phyloP scores from a whole-genome alignment of 139 green algal genomes.

The Chlamydomonas applanata region DNA sequence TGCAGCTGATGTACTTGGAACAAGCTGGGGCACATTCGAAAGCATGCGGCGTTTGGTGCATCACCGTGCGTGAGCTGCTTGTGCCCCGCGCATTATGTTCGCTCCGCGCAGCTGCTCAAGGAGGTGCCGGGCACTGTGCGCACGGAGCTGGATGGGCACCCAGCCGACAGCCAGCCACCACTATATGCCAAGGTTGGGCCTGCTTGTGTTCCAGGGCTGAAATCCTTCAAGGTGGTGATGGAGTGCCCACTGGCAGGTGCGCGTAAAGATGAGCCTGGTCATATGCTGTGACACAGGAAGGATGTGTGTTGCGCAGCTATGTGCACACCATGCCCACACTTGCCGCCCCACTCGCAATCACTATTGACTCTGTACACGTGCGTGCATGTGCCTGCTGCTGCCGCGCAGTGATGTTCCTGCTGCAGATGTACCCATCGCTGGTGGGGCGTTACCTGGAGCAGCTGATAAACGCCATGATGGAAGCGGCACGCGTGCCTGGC shows the following conservation, averaged over 20 bases:
- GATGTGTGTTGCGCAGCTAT: too few species aligned
- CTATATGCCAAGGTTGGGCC: slow-evolving; percentile 22
- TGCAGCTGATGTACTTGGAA: not conserved
- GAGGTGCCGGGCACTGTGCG: slow-evolving; percentile 27
- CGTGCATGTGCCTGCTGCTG: slow-evolving; percentile 23
- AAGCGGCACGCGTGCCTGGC: slow-evolving; percentile 43
- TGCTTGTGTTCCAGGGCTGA: slow-evolving; percentile 33
- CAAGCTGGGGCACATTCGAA: not conserved
- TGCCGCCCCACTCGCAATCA: too few species aligned
- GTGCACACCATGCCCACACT: too few species aligned
- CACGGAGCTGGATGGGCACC: slow-evolving; percentile 18
- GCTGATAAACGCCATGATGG: slow-evolving; percentile 64
- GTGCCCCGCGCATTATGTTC: too few species aligned
- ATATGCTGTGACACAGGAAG: not conserved
- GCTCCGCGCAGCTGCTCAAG: slow-evolving; percentile 54
- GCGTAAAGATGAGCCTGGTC: not conserved
- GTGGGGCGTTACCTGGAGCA: slow-evolving; percentile 39
- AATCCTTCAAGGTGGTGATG: slow-evolving; percentile 84
- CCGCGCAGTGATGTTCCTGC: slow-evolving; percentile 76
- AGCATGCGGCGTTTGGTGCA: too few species aligned
- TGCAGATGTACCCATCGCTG: slow-evolving; percentile 67
- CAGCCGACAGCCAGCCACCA: slow-evolving; percentile 23
- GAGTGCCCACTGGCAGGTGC: slow-evolving; percentile 80
- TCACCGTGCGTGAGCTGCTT: too few species aligned
- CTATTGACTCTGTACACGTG: slow-evolving; percentile 34